Evolutionary conservation across 1,139 yeast genomes (phyloP).

Genomic region (Candida sanyaensis): DNA sequence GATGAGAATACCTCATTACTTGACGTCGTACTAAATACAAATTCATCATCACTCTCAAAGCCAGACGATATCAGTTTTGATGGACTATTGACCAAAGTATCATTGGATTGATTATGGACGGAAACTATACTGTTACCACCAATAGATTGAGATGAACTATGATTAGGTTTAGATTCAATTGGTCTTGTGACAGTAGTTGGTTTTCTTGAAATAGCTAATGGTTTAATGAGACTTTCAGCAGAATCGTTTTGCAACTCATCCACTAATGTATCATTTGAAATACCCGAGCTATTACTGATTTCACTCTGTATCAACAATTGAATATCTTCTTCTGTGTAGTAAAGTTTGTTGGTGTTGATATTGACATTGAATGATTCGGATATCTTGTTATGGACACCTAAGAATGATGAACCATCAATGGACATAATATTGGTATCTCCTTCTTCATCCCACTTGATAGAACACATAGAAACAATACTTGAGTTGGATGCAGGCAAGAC

Average conservation of each 20-base stretch:
- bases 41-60: conserved; percentile 9
- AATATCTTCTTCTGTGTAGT: conserved; percentile 37
- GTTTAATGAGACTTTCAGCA: conserved; percentile 16
- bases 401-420: conserved; percentile 54
- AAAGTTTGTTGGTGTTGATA: conserved; percentile 24
- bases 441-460: conserved; percentile 29
- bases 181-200: conserved; percentile 12
- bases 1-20: conserved; percentile 1
- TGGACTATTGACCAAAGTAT: conserved; percentile 8
- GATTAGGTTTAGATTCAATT: not conserved
- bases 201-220: conserved; percentile 26
- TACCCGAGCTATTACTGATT: conserved; percentile 32
- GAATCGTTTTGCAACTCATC: not conserved
- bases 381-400: conserved; percentile 54
- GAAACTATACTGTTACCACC: conserved; percentile 1
- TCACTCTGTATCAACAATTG: conserved; percentile 22
- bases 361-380: conserved; percentile 32
- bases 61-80: not conserved
- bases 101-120: conserved; percentile 6
- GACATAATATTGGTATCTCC: conserved; percentile 44
- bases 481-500: conserved; percentile 58
- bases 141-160: not conserved
- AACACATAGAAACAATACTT: conserved; percentile 45
- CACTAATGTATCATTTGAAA: conserved; percentile 12
- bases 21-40: not conserved